phyloP scores from a whole-genome alignment of 257 asterid species.

The Gentiana dahurica region DNA sequence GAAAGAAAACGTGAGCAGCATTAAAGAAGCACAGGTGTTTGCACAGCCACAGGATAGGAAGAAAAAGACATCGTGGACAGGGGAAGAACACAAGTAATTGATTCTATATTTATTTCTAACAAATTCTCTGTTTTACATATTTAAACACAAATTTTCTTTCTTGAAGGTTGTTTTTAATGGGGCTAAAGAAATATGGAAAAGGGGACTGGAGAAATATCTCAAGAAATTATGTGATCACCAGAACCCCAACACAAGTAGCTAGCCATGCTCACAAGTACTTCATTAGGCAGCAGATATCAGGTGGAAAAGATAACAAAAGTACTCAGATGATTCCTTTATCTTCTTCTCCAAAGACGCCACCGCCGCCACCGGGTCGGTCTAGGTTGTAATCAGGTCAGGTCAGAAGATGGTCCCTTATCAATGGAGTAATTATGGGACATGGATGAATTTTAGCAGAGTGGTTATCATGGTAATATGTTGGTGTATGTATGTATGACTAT shows the following conservation, averaged over 20 bases:
- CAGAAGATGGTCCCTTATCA: conserved; percentile 36
- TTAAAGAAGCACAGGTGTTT: conserved; percentile 67
- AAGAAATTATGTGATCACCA: conserved; percentile 60
- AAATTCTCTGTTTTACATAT: no score
- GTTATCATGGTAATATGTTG: conserved; percentile 28
- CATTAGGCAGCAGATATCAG: conserved; percentile 69
- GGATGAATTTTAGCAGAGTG: conserved; percentile 31
- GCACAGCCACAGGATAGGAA: conserved; percentile 85
- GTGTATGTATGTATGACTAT: neutral
- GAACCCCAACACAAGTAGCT: conserved; percentile 97
- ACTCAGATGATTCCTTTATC: conserved; percentile 58
- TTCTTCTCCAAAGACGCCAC: conserved; percentile 35
- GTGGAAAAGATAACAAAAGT: conserved; percentile 82
- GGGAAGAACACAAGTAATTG: conserved; percentile 82
- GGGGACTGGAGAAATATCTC: conserved; percentile 99
- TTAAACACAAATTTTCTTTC: neutral
- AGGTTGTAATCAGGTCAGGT: conserved; percentile 14
- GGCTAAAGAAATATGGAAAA: conserved; percentile 88
- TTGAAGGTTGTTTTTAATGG: conserved; percentile 77
- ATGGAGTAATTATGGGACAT: conserved; percentile 41
- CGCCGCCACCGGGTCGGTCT: conserved; percentile 29
- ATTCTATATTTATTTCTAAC: neutral
- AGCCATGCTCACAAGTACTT: conserved; percentile 97
- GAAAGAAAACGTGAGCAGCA: conserved; percentile 79
- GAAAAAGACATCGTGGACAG: conserved; percentile 96